Conservation (phyloP, 2,329 filamentous ascomycete genomes). For the Phialocephala subalpina region DNA sequence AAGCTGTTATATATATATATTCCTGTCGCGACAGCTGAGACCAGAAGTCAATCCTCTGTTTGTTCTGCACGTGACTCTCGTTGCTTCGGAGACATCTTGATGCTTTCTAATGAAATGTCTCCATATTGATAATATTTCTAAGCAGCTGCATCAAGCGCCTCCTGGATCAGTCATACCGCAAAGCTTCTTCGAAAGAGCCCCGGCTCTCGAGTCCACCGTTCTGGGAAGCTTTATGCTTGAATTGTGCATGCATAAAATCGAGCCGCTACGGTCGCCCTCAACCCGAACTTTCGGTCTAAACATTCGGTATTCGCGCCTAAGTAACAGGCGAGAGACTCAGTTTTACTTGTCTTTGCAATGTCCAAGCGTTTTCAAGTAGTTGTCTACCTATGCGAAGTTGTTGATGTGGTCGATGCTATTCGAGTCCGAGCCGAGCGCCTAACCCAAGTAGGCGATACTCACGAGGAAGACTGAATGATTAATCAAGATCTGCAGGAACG, state of each 20-base stretch:
- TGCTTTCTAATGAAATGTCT: background rate
- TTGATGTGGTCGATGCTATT: background rate
- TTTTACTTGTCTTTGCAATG: background rate
- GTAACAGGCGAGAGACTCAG: background rate
- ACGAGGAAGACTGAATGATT: too few relatives aligned
- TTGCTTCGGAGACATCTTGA: background rate
- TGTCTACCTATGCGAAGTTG: background rate
- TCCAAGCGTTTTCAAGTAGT: background rate
- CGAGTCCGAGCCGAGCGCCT: background rate
- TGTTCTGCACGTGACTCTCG: background rate
- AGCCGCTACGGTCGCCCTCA: background rate
- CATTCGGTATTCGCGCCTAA: background rate
- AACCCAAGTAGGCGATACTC: background rate
- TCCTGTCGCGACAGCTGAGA: background rate
- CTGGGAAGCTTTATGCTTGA: background rate
- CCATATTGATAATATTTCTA: background rate
- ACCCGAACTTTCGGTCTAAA: conserved; percentile 2
- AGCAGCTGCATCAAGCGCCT: background rate
- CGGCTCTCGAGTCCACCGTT: background rate
- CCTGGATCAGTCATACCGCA: background rate
- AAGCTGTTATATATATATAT: background rate
- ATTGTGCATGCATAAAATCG: conserved; percentile 4
- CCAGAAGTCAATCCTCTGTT: background rate
- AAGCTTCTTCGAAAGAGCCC: background rate
- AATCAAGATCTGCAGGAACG: too few relatives aligned